These are phyloP conservation scores for Capillidium heterosporum DNA, from an alignment of 371 early-diverging fungal genomes.

Conservation along the genomic window DNA sequence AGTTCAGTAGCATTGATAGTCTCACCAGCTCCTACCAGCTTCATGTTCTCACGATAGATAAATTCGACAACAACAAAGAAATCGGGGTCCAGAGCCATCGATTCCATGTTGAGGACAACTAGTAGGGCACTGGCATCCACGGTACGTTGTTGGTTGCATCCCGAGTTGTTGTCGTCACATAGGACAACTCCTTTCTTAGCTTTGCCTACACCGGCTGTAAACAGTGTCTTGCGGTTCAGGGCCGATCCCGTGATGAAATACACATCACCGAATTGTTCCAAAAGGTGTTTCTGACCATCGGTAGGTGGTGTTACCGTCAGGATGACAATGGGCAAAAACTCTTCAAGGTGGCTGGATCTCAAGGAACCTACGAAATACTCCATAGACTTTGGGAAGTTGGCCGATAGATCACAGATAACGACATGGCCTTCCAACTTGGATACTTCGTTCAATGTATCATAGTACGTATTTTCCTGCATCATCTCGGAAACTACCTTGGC, in stretches of 20 bases:
- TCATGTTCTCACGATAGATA: constrained; percentile 44
- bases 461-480: constrained; percentile 3
- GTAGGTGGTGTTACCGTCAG: constrained; percentile 23
- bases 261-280: constrained; percentile 26
- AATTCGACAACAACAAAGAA: constrained; percentile 45
- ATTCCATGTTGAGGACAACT: constrained; percentile 42
- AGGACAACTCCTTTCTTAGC: constrained; percentile 31
- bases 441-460: background rate
- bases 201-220: constrained; percentile 25
- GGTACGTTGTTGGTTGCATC: constrained; percentile 13
- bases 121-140: constrained; percentile 42
- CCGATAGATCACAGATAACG: constrained; percentile 3
- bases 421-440: background rate
- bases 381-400: constrained; percentile 1
- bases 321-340: constrained; percentile 31
- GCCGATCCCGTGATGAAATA: constrained; percentile 35
- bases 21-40: constrained; percentile 38
- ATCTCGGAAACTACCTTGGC: constrained; percentile 2
- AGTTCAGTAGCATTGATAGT: constrained; percentile 22
- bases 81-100: constrained; percentile 21
- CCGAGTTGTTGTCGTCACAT: constrained; percentile 13
- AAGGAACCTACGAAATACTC: constrained; percentile 4
- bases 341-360: background rate
- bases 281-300: constrained; percentile 13
- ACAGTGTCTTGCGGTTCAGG: constrained; percentile 28